These are phyloP conservation scores for Colletotrichum abscissum DNA, from an alignment of 2,329 filamentous ascomycete species.

Conservation along the genomic window DNA sequence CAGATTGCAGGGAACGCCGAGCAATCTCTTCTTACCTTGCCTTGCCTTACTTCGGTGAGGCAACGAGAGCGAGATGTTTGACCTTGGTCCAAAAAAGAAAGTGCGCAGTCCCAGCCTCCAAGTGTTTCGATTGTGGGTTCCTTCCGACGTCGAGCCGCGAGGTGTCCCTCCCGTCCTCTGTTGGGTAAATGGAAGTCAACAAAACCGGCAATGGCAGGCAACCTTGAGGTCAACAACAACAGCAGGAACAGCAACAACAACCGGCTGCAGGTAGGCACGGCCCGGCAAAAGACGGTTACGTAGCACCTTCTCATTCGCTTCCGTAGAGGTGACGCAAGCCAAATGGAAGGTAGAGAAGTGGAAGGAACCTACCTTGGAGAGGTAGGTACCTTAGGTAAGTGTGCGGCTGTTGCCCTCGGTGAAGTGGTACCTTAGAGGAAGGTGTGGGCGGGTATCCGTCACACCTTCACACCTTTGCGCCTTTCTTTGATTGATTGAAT, in stretches of 20 bases:
- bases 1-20: neutral
- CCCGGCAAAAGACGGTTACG: neutral
- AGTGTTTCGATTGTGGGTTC: neutral
- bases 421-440: neutral
- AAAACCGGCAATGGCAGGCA: neutral
- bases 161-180: neutral
- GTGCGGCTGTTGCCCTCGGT: neutral
- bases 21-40: neutral
- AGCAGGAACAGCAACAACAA: neutral
- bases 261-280: constrained; percentile 25
- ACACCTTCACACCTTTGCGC: neutral
- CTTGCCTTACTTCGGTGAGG: constrained; percentile 21
- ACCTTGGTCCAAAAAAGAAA: neutral
- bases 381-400: neutral
- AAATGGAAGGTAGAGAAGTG: neutral
- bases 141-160: neutral
- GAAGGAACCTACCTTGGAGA: neutral
- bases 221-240: neutral
- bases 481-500: neutral
- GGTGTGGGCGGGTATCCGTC: neutral
- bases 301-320: neutral
- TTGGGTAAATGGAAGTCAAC: neutral
- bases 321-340: neutral
- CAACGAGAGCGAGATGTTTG: neutral
- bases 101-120: neutral